Percentiles rank a stretch among this genome's conserved stretches.
These are phyloP conservation scores for Flaveria brownii DNA, from an alignment of 129 eudicot species.

Conservation along the genomic window DNA sequence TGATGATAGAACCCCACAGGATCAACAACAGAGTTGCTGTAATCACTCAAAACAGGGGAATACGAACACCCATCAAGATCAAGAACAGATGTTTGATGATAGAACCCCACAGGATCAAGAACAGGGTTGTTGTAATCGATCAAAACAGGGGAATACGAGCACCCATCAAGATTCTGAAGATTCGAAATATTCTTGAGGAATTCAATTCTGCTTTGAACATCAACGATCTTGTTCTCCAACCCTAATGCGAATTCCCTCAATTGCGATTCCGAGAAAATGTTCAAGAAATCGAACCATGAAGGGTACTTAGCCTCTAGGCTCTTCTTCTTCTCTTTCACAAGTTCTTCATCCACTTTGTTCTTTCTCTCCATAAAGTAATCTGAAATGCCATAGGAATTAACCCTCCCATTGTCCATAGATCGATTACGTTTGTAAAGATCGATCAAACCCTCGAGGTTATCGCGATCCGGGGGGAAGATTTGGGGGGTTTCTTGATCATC, in stretches of 20 bases:
- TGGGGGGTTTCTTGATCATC: slow-evolving; percentile 2
- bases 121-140: not conserved
- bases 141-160: not conserved
- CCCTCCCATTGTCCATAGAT: not conserved
- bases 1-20: not conserved
- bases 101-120: not conserved
- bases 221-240: not conserved
- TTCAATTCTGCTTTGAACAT: not conserved
- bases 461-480: not conserved
- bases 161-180: too few species aligned
- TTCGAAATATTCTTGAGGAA: too few species aligned
- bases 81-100: too few species aligned
- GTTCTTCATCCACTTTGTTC: not conserved
- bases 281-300: slow-evolving; percentile 1
- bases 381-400: not conserved
- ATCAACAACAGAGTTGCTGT: not conserved
- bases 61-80: not conserved
- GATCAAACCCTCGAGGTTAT: not conserved
- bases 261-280: not conserved
- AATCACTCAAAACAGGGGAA: not conserved
- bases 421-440: not conserved
- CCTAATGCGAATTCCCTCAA: not conserved
- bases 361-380: slow-evolving; percentile 3
- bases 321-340: not conserved
- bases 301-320: not conserved